Evolutionary conservation across 2,329 filamentous ascomycete genomes (phyloP), one percentile per base, ranked within the genome.

Genomic region (Colletotrichum caudatum): DNA sequence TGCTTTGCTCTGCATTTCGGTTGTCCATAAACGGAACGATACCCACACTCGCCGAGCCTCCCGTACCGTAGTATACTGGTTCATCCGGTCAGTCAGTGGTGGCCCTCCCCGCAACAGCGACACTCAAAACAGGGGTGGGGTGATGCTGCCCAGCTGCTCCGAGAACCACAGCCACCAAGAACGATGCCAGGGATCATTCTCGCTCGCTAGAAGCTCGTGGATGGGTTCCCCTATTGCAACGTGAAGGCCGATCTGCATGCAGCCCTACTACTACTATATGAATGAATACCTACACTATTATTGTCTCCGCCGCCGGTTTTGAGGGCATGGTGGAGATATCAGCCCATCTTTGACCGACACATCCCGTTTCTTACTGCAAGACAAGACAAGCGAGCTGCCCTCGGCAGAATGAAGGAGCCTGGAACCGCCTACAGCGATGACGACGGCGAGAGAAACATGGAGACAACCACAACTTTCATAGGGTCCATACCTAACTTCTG

Each of bases 1-100:
- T 26, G 4, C 35, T 37, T 37, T 37, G 6, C 39, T 37, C 20
- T 62, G 37, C 37, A 62, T 62, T 26, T 35, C 33, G n/a, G 41
- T 16, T 51, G 37, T 9, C n/a, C 26, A 20, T 37, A 39, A 39
- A 50, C 29, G 9, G 29, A 11, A 50, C 14, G 26, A 20, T 37
- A 18, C 50, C 44, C 59, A 50, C 59, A n/a, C 20, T 12, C 51
- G 51, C 29, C 29, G 51, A n/a, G 51, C 51, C 51, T 54, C 26
- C 14, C 39, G 14, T 41, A n/a, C n/a, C n/a, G n/a, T n/a, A n/a
- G n/a, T n/a, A n/a, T n/a, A 6, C 39, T 20, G 14, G 50, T 56
- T 56, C 51, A n/a, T 56, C 26, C 11, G 16, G 37, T 6, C 29
- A 33, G 51, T 54, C 7, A 2, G 54, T 26, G n/a, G 8, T 9